Percentiles rank a stretch among this genome's conserved stretches.
Evolutionary conservation across 2,329 filamentous ascomycete genomes (phyloP).

Genomic region (Cladophialophora carrionii): DNA sequence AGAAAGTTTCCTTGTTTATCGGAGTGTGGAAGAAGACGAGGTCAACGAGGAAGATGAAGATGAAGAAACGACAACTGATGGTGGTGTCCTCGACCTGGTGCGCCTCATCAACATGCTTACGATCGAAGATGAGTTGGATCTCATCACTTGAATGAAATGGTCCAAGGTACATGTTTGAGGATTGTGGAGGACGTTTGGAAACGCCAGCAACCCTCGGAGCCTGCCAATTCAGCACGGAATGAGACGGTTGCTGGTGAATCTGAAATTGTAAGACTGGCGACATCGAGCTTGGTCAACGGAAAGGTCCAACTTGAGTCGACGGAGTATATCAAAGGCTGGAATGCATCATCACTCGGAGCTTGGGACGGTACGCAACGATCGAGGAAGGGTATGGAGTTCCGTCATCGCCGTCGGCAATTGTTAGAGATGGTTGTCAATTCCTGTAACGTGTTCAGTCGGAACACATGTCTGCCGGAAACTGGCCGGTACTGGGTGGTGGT

Average conservation of each 20-base stretch:
- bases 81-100: background rate
- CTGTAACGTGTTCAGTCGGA: background rate
- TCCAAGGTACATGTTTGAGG: background rate
- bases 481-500: background rate
- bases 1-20: background rate
- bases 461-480: background rate
- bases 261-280: background rate
- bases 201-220: background rate
- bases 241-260: background rate
- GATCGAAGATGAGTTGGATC: background rate
- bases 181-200: background rate
- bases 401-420: background rate
- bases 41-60: background rate
- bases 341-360: background rate
- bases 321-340: background rate
- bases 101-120: background rate
- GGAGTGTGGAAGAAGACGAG: background rate
- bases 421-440: background rate
- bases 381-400: background rate
- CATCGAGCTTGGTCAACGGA: background rate
- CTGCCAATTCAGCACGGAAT: background rate
- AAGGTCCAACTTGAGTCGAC: background rate
- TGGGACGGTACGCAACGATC: background rate
- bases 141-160: background rate
- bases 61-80: background rate